phyloP scores from a whole-genome alignment of 441 rosid genomes.

The Syzygium syzygioides region DNA sequence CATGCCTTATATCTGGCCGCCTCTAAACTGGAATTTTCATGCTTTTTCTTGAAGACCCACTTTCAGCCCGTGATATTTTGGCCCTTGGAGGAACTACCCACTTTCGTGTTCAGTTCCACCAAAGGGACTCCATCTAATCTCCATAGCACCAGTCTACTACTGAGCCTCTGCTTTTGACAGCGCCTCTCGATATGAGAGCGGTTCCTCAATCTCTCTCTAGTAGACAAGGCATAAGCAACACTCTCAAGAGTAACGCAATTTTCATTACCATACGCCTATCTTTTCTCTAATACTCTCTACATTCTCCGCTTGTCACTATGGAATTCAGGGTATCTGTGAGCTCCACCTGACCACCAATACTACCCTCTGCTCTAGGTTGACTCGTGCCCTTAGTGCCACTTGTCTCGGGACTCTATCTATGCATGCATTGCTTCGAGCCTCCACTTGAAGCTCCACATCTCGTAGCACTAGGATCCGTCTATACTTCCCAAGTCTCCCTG shows the following conservation, averaged over 20 bases:
- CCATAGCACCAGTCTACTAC: not conserved
- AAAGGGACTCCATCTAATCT: not conserved
- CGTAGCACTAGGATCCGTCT: not conserved
- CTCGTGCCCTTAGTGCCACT: not conserved
- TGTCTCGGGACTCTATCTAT: not conserved
- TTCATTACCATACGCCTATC: not conserved
- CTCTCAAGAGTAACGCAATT: not conserved
- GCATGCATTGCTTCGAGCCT: not conserved
- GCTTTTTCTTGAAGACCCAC: not conserved
- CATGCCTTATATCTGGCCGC: not conserved
- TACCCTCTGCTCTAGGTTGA: not conserved
- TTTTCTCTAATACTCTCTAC: not conserved
- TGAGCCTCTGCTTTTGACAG: not conserved
- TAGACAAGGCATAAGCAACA: not conserved
- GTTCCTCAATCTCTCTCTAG: fast-evolving
- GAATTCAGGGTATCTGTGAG: not conserved
- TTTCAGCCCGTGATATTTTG: fast-evolving
- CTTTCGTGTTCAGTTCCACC: not conserved
- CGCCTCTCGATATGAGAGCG: not conserved
- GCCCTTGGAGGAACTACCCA: not conserved
- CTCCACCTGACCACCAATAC: not conserved
- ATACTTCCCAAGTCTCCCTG: not conserved
- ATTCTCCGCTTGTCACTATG: not conserved
- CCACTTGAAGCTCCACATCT: not conserved
- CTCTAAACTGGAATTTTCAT: not conserved